Conservation (phyloP, 108 stramenopile genomes). For the Asterionellopsis glacialis region DNA sequence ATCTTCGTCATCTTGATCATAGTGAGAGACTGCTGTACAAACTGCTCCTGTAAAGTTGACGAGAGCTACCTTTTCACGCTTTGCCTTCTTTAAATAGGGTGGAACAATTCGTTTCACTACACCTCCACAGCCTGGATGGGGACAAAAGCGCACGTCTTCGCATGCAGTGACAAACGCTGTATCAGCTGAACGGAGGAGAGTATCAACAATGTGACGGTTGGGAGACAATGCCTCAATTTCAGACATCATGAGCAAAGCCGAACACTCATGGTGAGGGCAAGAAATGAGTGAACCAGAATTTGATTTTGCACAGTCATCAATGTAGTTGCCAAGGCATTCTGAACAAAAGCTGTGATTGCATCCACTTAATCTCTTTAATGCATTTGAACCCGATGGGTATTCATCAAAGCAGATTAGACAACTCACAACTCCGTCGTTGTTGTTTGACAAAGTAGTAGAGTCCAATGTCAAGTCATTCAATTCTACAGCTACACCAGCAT, state of each 20-base stretch:
- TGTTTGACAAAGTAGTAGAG: too few relatives aligned
- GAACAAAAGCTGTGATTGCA: slow-evolving; percentile 44
- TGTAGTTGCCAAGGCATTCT: slow-evolving; percentile 37
- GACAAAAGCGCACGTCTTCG: slow-evolving; percentile 38
- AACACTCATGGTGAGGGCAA: slow-evolving; percentile 50
- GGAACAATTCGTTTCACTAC: slow-evolving; percentile 26
- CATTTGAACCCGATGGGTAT: slow-evolving; percentile 9
- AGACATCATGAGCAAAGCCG: neutral
- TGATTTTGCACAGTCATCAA: slow-evolving; percentile 28
- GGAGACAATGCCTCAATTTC: slow-evolving; percentile 17
- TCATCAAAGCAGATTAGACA: slow-evolving; percentile 51
- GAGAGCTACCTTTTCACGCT: slow-evolving; percentile 11
- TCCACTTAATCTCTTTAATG: slow-evolving; percentile 24
- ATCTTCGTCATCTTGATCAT: neutral
- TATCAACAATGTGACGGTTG: slow-evolving; percentile 3
- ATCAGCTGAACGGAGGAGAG: slow-evolving; percentile 25
- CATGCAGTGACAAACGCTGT: slow-evolving; percentile 31
- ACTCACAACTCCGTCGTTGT: neutral
- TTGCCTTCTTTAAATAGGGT: slow-evolving; percentile 9
- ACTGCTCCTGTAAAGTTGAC: slow-evolving; percentile 35
- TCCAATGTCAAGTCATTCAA: too few relatives aligned
- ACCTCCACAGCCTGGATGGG: slow-evolving; percentile 43
- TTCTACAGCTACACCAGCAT: slow-evolving; percentile 5
- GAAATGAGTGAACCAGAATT: slow-evolving; percentile 13
- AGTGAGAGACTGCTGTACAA: slow-evolving; percentile 23